phyloP scores from a whole-genome alignment of 169 alveolate species.

The Hepatocystis sp. region DNA sequence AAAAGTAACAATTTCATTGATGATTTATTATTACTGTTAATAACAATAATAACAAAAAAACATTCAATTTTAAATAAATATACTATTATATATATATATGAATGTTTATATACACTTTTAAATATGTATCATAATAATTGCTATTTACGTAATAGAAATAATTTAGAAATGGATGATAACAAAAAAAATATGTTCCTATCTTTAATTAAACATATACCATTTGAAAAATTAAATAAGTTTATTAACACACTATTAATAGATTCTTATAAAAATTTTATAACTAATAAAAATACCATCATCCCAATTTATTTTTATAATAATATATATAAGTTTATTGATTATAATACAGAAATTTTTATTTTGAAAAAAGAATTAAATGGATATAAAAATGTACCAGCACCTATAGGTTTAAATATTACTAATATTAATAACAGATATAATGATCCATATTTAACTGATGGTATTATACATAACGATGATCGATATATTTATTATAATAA shows the following conservation, averaged over 20 bases:
- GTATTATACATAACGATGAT: too few species aligned
- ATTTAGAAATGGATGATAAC: neutral
- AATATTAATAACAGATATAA: too few species aligned
- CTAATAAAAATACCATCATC: slow-evolving; percentile 15
- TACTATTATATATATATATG: slow-evolving; percentile 64
- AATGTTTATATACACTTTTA: slow-evolving; percentile 60
- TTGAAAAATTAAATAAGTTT: slow-evolving; percentile 6
- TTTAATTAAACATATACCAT: slow-evolving; percentile 34
- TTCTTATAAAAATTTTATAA: slow-evolving; percentile 39
- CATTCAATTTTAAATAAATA: slow-evolving; percentile 72
- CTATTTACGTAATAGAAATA: neutral
- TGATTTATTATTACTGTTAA: slow-evolving; percentile 28
- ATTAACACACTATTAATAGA: slow-evolving; percentile 53
- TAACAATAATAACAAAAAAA: slow-evolving; percentile 58
- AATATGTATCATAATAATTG: slow-evolving; percentile 60
- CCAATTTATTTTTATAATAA: slow-evolving; percentile 56
- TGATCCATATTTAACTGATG: too few species aligned
- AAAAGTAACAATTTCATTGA: slow-evolving; percentile 50
- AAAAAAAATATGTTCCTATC: slow-evolving; percentile 70
- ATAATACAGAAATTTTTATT: slow-evolving; percentile 67
- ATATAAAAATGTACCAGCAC: too few species aligned
- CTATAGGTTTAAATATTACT: too few species aligned
- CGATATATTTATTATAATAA: too few species aligned
- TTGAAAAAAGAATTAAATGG: too few species aligned
- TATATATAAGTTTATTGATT: slow-evolving; percentile 66